These are phyloP conservation scores for Aureobasidium lini DNA, from an alignment of 2,329 filamentous ascomycete species.

Conservation along the genomic window DNA sequence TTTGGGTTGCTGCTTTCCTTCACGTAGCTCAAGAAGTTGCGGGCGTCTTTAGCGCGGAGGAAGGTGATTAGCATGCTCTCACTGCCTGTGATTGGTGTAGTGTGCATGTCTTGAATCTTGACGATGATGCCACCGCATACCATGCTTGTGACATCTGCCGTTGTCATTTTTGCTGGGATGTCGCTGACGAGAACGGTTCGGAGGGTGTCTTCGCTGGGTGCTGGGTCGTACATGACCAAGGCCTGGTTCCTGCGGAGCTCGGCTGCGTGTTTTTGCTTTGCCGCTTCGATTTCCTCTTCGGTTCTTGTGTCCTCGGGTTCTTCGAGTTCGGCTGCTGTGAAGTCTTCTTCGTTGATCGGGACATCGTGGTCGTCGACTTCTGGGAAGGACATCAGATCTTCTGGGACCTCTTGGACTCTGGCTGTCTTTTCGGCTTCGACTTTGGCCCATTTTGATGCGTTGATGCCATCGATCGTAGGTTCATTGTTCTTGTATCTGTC, in stretches of 20 bases:
- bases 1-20: not conserved
- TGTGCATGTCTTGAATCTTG: not conserved
- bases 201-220: not conserved
- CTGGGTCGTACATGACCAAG: not conserved
- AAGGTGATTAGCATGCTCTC: constrained; percentile 3
- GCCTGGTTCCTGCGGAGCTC: not conserved
- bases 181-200: not conserved
- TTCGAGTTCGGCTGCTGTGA: not conserved
- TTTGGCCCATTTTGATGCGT: not conserved
- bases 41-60: not conserved
- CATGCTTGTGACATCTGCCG: not conserved
- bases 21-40: not conserved
- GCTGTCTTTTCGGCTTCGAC: not conserved
- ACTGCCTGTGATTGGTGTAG: not conserved
- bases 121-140: not conserved
- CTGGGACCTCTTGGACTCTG: not conserved
- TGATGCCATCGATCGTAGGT: not conserved
- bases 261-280: not conserved
- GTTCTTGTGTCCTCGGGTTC: not conserved
- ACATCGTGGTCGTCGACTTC: not conserved
- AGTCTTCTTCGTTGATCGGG: not conserved
- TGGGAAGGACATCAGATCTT: not conserved
- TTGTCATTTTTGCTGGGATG: not conserved
- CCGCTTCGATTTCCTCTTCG: not conserved
- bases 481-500: not conserved